Base-by-base conservation (phyloP, 345 rosid species). In the Hibiscus trionum region DNA sequence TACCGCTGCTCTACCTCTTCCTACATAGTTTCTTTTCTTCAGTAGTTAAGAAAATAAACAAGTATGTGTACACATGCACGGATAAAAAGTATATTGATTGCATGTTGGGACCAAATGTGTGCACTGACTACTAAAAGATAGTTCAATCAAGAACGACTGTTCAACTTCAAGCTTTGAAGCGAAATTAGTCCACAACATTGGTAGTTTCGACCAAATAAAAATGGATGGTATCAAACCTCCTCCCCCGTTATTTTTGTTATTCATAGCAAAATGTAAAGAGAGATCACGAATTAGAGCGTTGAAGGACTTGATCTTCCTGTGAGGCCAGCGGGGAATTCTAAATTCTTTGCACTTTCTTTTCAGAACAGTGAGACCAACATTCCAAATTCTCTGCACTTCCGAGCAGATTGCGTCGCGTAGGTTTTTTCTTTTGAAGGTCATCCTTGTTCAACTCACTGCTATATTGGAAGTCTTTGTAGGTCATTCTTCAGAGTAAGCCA, bases 301-400 rank as follows among this genome's bases (percentile, higher is more conserved):
- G 10, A 86, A 85, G 62, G 92, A 88, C 82, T 84, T 88, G 70
- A 91, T 86, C 80, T 89, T 89, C 79, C 88, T 64, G 33, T 87
- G 93, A 29, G 97, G 97, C 96, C 97, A 90, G 50, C 93, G 72
- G 73, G 78, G 82, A 5, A 91, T 79, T 11, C 82, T 85, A 3
- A 91, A 80, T 62, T 90, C 93, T 47, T 93, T 80, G 78, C 93
- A 91, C 39, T 91, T 84, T 50, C 83, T 88, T 79, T 91, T 91
- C 78, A 91, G 61, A 3, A 87, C 89, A 0, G 93, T 91, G 10
- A 90, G 75, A 2, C 96, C 97, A 4, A 91, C 87, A 2, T 86
- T 87, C 16, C 11, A 91, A 75, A 57, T 86, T 88, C 79, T 75
- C 79, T 91, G 0, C 93, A 94, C 93, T 77, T 71, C 80, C 83